Conservation (phyloP, 768 basidiomycete species). For the Tulasnella sp. region DNA sequence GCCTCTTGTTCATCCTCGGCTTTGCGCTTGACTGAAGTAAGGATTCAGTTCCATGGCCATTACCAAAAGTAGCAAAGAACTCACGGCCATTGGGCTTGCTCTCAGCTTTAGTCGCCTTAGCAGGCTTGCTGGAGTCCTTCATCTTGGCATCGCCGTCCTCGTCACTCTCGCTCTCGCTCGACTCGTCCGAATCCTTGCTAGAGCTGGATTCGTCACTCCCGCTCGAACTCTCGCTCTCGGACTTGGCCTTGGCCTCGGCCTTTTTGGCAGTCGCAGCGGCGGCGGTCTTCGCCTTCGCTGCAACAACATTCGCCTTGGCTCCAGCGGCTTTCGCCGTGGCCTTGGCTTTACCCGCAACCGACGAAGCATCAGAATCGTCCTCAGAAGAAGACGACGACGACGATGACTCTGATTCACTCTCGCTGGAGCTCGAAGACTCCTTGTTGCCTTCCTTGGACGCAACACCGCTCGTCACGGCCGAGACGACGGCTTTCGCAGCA, state of each 20-base stretch:
- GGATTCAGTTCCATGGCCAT: slow-evolving; percentile 16
- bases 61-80: neutral
- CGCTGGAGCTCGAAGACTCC: slow-evolving; percentile 6
- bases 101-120: slow-evolving; percentile 35
- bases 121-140: slow-evolving; percentile 30
- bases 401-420: neutral
- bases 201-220: slow-evolving; percentile 37
- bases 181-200: too few species aligned
- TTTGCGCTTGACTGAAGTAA: slow-evolving; percentile 67
- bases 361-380: neutral
- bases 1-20: slow-evolving; percentile 59
- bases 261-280: slow-evolving; percentile 31
- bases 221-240: slow-evolving; percentile 33
- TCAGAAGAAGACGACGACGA: too few species aligned
- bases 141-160: slow-evolving; percentile 31
- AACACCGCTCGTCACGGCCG: slow-evolving; percentile 37
- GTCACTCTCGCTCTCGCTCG: slow-evolving; percentile 14
- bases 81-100: neutral
- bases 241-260: slow-evolving; percentile 29
- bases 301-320: slow-evolving; percentile 1
- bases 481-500: slow-evolving; percentile 21
- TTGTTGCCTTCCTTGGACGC: slow-evolving; percentile 34
- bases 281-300: slow-evolving; percentile 28
- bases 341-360: slow-evolving; percentile 7
- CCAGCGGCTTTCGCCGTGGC: neutral